Evolutionary conservation across 441 rosid genomes (phyloP).

Genomic region (Sinapis alba): DNA sequence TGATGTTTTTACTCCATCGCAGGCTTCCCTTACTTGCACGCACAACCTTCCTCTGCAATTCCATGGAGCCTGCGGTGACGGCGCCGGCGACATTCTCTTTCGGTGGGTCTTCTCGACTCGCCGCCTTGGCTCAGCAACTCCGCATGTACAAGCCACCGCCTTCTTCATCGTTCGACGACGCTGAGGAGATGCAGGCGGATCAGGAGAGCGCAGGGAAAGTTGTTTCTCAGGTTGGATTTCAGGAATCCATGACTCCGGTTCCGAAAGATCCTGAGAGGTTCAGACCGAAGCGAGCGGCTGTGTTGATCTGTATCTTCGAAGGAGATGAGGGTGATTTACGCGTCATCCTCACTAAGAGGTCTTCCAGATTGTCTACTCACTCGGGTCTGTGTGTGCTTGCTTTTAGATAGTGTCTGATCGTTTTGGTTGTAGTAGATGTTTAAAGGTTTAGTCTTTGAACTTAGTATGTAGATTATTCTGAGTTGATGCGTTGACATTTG

Average conservation of each 20-base stretch:
- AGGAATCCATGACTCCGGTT: slow-evolving; percentile 63
- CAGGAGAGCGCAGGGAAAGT: slow-evolving; percentile 73
- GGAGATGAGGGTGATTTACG: slow-evolving; percentile 80
- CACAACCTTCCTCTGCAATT: slow-evolving; percentile 28
- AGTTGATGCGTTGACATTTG: background rate
- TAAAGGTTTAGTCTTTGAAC: background rate
- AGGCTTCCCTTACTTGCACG: slow-evolving; percentile 38
- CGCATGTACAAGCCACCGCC: slow-evolving; percentile 77
- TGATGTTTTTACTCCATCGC: slow-evolving; percentile 48
- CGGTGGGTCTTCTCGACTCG: slow-evolving; percentile 49
- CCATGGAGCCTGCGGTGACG: slow-evolving; percentile 48
- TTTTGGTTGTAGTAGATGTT: too few relatives aligned
- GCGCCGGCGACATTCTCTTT: slow-evolving; percentile 14
- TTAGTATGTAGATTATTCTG: background rate
- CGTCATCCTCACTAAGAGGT: slow-evolving; percentile 82
- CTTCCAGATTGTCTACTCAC: slow-evolving; percentile 71
- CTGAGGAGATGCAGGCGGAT: slow-evolving; percentile 53
- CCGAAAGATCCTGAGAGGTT: slow-evolving; percentile 52
- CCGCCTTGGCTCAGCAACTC: slow-evolving; percentile 68
- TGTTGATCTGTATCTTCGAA: slow-evolving; percentile 80
- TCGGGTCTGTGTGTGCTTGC: slow-evolving; percentile 58
- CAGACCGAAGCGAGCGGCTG: slow-evolving; percentile 83
- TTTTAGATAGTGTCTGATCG: background rate
- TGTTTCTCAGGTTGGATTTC: slow-evolving; percentile 79
- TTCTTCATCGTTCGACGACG: slow-evolving; percentile 49